Evolutionary conservation across 1,139 yeast species (phyloP), one percentile per base, ranked within the genome.

Genomic region (Debaryomycetaceae sp.): DNA sequence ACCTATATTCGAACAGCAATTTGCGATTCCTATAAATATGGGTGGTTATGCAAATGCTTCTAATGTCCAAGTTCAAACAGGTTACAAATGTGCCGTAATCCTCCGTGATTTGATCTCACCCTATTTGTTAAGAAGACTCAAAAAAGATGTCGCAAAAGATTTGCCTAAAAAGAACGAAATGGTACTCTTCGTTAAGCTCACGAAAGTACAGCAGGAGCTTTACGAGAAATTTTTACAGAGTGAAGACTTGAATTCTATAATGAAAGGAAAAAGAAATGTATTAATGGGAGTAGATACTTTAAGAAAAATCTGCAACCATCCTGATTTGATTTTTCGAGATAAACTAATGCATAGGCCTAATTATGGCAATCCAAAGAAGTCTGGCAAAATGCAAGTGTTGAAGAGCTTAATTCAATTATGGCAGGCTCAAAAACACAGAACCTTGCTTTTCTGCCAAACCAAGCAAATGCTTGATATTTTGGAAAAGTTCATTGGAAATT

Each of bases 41-140:
- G 99, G 98, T n/a, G 99, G 99, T 0, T 92, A 94, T 61, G 96
- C 98, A 2, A 92, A 92, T 65, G 98, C 98, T 0, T 83, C 95
- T 1, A 92, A 92, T 59, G 79, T 92, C 4, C 98, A 94, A 56
- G 98, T 94, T 0, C 98, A 92, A 57, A 84, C 98, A 0, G 97
- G 98, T 1, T 91, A 87, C 57, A 89, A 89, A 58, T 92, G 98
- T 68, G 98, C 98, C 0, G 95, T 91, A 6, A 84, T 92, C 2
- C 63, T 92, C 38, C 72, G 96, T 40, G 96, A 92, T 52, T 64
- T 92, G 50, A 88, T 92, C 6, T 81, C 96, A 2, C 98, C 98
- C 0, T 92, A 91, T 58, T 65, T 92, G 43, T 64, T 92, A 36
- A 70, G 99, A 46, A 68, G 99, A 37, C 81, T 94, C 59, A 92